These are phyloP conservation scores for Apostasia ramifera DNA, from an alignment of 106 monocot species.

Conservation along the genomic window DNA sequence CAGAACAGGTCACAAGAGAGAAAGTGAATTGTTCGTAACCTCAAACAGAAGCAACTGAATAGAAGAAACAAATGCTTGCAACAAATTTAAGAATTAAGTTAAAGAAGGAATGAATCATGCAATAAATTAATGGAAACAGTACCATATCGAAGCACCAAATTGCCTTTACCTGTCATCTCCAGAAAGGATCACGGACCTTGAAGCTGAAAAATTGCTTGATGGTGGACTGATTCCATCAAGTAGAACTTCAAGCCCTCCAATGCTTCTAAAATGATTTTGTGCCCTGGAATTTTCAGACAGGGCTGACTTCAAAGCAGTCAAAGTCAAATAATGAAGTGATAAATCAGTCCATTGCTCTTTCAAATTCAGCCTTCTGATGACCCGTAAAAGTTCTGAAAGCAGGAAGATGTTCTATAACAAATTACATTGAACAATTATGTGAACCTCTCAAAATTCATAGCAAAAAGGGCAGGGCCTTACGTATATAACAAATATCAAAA, in stretches of 20 bases:
- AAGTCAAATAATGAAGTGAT: constrained; percentile 72
- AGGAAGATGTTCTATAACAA: background rate
- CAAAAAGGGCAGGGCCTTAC: no score
- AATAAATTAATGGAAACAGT: background rate
- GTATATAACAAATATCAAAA: no score
- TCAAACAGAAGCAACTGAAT: no score
- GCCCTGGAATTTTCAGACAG: constrained; percentile 70
- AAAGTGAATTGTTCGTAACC: no score
- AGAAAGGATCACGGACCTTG: constrained; percentile 32
- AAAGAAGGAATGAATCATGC: no score
- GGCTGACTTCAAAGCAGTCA: constrained; percentile 56
- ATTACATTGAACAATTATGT: no score
- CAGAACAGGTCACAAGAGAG: no score
- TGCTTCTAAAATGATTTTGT: constrained; percentile 98
- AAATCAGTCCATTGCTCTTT: constrained; percentile 77
- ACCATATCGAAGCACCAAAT: background rate
- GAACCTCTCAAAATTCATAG: no score
- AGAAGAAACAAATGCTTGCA: no score
- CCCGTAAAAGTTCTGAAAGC: constrained; percentile 79
- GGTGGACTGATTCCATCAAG: constrained; percentile 81
- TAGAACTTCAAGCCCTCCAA: constrained; percentile 95
- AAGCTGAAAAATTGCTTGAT: constrained; percentile 65
- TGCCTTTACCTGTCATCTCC: constrained; percentile 50
- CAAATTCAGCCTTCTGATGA: constrained; percentile 75
- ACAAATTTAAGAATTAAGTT: no score